Evolutionary conservation across 2,329 filamentous ascomycete species (phyloP).

Genomic region (Venturia oleaginea): DNA sequence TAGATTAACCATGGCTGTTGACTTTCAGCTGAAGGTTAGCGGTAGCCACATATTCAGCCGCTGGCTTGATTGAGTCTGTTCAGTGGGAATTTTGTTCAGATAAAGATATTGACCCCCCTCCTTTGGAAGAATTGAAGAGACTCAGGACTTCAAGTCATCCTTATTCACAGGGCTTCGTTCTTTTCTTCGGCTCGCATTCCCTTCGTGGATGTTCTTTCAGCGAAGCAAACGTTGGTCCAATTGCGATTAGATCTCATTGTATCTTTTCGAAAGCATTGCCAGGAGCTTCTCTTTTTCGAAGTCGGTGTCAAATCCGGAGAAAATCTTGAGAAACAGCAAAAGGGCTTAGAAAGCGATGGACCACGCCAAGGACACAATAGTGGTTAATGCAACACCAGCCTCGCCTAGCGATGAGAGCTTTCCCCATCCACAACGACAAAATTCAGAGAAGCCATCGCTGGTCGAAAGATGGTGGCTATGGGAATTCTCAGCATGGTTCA

Average conservation of each 20-base stretch:
- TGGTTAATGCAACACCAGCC: background rate
- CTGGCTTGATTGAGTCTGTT: too few relatives aligned
- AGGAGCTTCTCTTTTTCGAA: background rate
- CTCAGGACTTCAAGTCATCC: too few relatives aligned
- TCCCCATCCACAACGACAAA: background rate
- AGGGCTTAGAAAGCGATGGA: background rate
- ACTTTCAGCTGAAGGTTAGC: background rate
- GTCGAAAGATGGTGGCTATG: background rate
- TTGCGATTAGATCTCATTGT: background rate
- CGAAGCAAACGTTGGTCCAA: background rate
- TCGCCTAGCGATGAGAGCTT: background rate
- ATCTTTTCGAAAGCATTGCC: background rate
- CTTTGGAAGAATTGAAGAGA: background rate
- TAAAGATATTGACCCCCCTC: too few relatives aligned
- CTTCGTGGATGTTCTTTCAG: too few relatives aligned
- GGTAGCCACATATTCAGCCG: background rate
- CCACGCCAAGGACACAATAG: background rate
- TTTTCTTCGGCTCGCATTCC: background rate
- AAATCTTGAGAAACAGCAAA: background rate
- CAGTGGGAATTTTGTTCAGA: too few relatives aligned
- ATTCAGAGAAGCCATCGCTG: background rate
- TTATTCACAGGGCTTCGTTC: too few relatives aligned
- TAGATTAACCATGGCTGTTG: background rate
- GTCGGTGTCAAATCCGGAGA: background rate
- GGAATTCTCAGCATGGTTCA: slow-evolving; percentile 7